Conservation (phyloP, 1,139 yeast genomes). For the Wickerhamiella infanticola region DNA sequence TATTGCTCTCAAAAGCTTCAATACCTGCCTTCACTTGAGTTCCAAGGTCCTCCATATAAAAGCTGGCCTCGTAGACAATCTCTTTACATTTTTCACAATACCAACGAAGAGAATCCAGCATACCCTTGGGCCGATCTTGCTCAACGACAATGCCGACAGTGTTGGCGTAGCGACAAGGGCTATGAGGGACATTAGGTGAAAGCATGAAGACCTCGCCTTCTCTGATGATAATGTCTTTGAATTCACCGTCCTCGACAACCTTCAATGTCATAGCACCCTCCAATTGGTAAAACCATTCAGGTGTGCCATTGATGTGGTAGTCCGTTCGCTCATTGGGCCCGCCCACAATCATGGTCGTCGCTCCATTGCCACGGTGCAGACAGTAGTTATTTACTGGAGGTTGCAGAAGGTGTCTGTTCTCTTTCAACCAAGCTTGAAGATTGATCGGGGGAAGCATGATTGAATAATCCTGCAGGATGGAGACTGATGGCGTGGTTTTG, state of each 20-base stretch:
- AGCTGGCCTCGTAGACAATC: constrained; percentile 51
- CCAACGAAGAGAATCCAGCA: constrained; percentile 67
- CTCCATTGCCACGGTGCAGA: constrained; percentile 68
- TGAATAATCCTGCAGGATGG: neutral
- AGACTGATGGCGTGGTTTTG: no score
- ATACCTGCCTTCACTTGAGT: constrained; percentile 83
- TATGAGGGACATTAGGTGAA: constrained; percentile 64
- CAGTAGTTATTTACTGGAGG: constrained; percentile 92
- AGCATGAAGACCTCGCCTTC: constrained; percentile 83
- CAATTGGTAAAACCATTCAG: constrained; percentile 81
- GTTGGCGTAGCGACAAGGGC: constrained; percentile 71
- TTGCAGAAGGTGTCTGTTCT: constrained; percentile 55
- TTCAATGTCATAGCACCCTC: constrained; percentile 74
- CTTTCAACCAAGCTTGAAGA: constrained; percentile 64
- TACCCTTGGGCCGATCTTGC: constrained; percentile 68
- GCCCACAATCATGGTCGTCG: constrained; percentile 87
- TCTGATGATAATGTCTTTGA: constrained; percentile 54
- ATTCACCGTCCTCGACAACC: constrained; percentile 72
- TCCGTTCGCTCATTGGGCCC: constrained; percentile 93
- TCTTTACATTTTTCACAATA: constrained; percentile 58
- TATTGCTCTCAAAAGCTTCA: constrained; percentile 47
- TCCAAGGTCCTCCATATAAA: constrained; percentile 70
- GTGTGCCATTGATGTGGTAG: constrained; percentile 85
- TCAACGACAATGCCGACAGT: constrained; percentile 91
- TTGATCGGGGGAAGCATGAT: constrained; percentile 44